Percentiles rank a stretch among this genome's conserved stretches.
phyloP scores from a whole-genome alignment of 2,329 filamentous ascomycete genomes.

The Periconia macrospinosa region DNA sequence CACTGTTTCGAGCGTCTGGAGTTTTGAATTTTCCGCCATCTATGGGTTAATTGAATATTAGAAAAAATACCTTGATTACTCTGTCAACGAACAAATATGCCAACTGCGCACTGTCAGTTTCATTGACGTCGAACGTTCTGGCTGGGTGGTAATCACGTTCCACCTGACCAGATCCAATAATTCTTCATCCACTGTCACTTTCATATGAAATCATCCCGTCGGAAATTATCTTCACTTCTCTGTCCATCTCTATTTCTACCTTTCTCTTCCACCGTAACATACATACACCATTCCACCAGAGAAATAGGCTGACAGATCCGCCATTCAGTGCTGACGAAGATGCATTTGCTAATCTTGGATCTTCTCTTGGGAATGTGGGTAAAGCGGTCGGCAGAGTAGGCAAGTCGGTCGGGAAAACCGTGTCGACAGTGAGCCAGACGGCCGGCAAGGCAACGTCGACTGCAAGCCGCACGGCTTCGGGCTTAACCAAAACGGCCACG shows the following conservation, averaged over 20 bases:
- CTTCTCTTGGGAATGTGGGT: not conserved
- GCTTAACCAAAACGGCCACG: not conserved
- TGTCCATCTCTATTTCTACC: not conserved
- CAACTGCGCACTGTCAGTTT: no score
- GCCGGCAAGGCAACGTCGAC: not conserved
- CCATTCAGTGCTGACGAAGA: not conserved
- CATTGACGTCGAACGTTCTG: not conserved
- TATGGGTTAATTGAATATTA: not conserved
- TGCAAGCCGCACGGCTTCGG: not conserved
- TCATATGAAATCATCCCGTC: not conserved
- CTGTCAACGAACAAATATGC: not conserved
- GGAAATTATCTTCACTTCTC: not conserved
- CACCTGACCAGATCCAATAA: not conserved
- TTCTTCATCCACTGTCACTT: not conserved
- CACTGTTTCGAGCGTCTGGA: constrained; percentile 14
- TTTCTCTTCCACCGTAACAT: not conserved
- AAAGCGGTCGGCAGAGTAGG: constrained; percentile 1
- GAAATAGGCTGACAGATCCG: not conserved
- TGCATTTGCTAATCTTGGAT: constrained; percentile 1
- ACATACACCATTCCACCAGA: not conserved
- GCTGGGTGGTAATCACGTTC: not conserved
- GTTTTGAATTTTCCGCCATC: constrained; percentile 2
- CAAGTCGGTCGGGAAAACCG: not conserved
- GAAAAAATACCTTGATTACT: not conserved
- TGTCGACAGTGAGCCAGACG: not conserved